Base-by-base conservation (phyloP, 371 early-diverging fungal genomes). In the Actinomucor elegans region DNA sequence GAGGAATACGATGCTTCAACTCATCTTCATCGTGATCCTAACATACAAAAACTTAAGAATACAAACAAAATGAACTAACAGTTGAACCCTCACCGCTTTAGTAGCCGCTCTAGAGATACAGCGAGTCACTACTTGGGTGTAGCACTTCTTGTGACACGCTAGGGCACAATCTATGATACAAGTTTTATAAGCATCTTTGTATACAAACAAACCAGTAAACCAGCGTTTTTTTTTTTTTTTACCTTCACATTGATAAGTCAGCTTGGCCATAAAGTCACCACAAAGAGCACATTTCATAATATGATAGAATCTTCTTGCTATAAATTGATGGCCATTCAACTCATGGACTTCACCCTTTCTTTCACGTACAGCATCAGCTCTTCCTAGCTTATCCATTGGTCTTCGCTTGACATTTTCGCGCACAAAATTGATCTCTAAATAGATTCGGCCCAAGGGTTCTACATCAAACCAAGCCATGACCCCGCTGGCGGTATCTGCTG, bases 211-310 rank as follows among this genome's bases (percentile, higher is more conserved):
- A n/a, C n/a, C n/a, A 32, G 10, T 28, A n/a, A 23, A 3, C 18
- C 1, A 20, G 24, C 2, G 21, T 35, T 23, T n/a, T 35, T 35
- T 9, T 18, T 8, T 7, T 11, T 17, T 23, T 51, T 37, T 76
- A 90, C 91, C 81, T 79, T 94, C 89, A 66, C 97, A 97, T 64
- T 93, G 94, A 67, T 82, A 90, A 12, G 91, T 89, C n/a, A 84
- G 70, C 55, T 86, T 89, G 35, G 92, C 85, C 55, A 96, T 81
- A 52, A 94, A 91, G 55, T 96, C 97, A 42, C 80, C 75, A 73
- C 98, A 97, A 3, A 92, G 61, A 6, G 96, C 94, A 68, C 98
- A 97, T 59, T 90, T 90, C 90, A 95, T 89, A 61, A 95, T 91
- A 45, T 90, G 88, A 66, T 94, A 96, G 43, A 90, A 92, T 44